These are phyloP conservation scores for Pisolithus sp. DNA, from an alignment of 768 basidiomycete genomes.

Conservation along the genomic window DNA sequence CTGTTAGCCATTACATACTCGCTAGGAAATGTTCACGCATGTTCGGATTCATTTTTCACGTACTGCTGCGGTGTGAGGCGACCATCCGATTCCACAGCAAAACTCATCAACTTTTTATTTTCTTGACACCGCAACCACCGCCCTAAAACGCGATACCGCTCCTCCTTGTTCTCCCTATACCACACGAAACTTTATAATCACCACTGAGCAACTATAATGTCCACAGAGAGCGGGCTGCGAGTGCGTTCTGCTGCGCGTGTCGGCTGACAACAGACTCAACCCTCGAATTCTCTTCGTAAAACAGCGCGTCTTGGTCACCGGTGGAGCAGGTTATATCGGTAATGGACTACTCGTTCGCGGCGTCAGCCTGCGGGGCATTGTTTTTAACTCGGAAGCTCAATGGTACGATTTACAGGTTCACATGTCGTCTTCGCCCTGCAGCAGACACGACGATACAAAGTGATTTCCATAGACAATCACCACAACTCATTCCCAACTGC, in stretches of 20 bases:
- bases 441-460: constrained; percentile 82
- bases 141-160: not conserved
- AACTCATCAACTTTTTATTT: not conserved
- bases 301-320: constrained; percentile 63
- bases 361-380: not conserved
- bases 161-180: not conserved
- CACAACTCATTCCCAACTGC: constrained; percentile 83
- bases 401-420: constrained; percentile 53
- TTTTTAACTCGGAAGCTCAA: too few species aligned
- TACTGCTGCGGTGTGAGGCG: not conserved
- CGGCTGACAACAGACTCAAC: not conserved
- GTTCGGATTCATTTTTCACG: not conserved
- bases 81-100: not conserved
- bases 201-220: constrained; percentile 17
- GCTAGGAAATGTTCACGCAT: not conserved
- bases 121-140: not conserved
- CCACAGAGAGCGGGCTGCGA: constrained; percentile 34
- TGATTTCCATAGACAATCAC: constrained; percentile 92
- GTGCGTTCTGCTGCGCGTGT: constrained; percentile 30
- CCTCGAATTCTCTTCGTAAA: constrained; percentile 6
- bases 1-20: constrained; percentile 2
- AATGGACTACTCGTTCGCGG: constrained; percentile 11
- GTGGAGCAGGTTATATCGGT: constrained; percentile 92
- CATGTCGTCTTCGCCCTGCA: constrained; percentile 88
- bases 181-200: not conserved